phyloP scores from a whole-genome alignment of 1,139 yeast genomes.

The Suhomyces ambrosiae region DNA sequence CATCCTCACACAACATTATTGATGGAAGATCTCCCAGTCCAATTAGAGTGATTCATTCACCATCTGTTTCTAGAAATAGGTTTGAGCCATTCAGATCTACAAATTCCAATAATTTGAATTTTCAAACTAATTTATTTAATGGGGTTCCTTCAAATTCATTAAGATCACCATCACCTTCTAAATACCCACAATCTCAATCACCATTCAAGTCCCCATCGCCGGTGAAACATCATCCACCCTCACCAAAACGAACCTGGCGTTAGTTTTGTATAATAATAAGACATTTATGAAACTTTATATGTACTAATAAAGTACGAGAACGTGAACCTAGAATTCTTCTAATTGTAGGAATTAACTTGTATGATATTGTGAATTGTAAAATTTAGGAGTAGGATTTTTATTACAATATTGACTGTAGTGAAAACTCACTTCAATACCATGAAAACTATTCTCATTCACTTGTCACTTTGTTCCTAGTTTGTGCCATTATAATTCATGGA shows the following conservation, averaged over 20 bases:
- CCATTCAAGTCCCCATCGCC: conserved; percentile 17
- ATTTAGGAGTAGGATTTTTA: too few relatives aligned
- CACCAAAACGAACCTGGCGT: conserved; percentile 13
- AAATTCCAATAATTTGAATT: conserved; percentile 2
- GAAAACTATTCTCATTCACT: too few relatives aligned
- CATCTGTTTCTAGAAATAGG: conserved; percentile 8
- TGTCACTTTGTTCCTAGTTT: too few relatives aligned
- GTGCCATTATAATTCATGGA: conserved; percentile 46
- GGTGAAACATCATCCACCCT: conserved; percentile 12
- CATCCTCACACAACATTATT: conserved; percentile 7
- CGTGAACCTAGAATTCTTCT: too few relatives aligned
- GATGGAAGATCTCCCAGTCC: conserved; percentile 14
- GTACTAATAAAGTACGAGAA: too few relatives aligned
- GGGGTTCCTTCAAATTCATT: conserved; percentile 7
- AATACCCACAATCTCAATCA: conserved; percentile 10
- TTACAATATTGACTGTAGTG: too few relatives aligned
- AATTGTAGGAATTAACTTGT: too few relatives aligned
- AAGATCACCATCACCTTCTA: conserved; percentile 17
- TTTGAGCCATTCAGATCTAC: conserved; percentile 7
- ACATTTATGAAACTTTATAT: background rate
- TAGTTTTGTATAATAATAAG: conserved; percentile 2
- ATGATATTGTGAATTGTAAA: too few relatives aligned
- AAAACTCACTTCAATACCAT: too few relatives aligned
- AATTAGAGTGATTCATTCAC: conserved; percentile 8
- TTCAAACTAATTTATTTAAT: conserved; percentile 6